A percentile compares a stretch with the other conserved stretches of the same genome.
phyloP scores from a whole-genome alignment of 257 asterid genomes.

The Nyctanthes arbortristis region DNA sequence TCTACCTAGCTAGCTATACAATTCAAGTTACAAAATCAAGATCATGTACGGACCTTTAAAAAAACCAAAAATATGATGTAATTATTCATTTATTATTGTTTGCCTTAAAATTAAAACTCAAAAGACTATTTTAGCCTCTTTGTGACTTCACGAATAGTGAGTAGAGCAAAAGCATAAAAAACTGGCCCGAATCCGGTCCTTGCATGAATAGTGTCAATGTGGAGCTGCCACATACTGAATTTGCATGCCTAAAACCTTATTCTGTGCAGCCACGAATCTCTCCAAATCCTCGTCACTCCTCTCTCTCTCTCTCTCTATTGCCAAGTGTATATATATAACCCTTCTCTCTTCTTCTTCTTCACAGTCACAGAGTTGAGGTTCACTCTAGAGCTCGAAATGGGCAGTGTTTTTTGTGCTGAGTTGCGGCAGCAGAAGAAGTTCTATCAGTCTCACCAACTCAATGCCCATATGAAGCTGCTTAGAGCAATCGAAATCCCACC shows the following conservation, averaged over 20 bases:
- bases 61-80: too few species aligned
- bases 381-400: conserved; percentile 51
- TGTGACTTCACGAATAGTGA: not conserved
- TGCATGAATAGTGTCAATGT: conserved; percentile 63
- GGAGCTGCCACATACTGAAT: conserved; percentile 95
- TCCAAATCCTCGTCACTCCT: conserved; percentile 56
- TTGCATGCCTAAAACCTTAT: conserved; percentile 65
- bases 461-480: conserved; percentile 60
- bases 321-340: not conserved
- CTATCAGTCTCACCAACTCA: conserved; percentile 72
- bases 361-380: too few species aligned
- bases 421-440: conserved; percentile 43
- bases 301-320: not conserved
- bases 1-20: too few species aligned
- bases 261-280: conserved; percentile 80
- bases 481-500: conserved; percentile 87
- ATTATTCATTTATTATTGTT: too few species aligned
- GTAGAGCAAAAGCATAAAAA: not conserved
- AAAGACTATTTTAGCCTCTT: not conserved
- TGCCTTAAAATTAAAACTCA: too few species aligned
- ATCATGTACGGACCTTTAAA: too few species aligned
- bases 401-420: conserved; percentile 54
- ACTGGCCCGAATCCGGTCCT: not conserved
- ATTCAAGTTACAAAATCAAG: too few species aligned
- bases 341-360: not conserved